Evolutionary conservation across 2,329 filamentous ascomycete genomes (phyloP), one percentile per base, ranked within the genome.

Genomic region (Trichoderma oligosporum): DNA sequence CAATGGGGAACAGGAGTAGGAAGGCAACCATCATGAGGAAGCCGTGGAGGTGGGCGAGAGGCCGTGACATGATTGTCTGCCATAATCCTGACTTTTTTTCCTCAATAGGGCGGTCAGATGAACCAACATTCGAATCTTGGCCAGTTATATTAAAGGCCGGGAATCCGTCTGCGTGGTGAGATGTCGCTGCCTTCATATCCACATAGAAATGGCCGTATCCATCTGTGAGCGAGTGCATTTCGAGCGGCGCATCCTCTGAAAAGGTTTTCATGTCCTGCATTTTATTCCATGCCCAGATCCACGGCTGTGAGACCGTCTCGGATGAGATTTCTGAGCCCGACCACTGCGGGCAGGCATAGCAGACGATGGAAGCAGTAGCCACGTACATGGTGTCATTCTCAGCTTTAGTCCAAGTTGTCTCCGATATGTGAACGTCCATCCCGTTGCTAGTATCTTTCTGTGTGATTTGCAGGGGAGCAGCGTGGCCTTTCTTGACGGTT

Each of bases 241-340:
- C 44, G 1, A 63, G 55, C 31, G 56, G 42, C 12, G 45, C 52
- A 22, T 64, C 58, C 8, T 53, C 42, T 0, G 60, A 16, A 33
- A 57, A 66, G 29, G 57, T 38, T 9, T 53, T 56, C 36, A 66
- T 61, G 52, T 60, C 58, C 42, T 67, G 65, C 11, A 47, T 57
- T 16, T 47, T 25, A 31, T 67, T 66, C 63, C 62, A 65, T 5
- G 64, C 63, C 65, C 65, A 67, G 48, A 67, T 61, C 62, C 64
- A 64, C 18, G 65, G 63, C 60, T 66, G 64, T 4, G 63, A 64
- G 8, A 27, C 41, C 8, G 63, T 45, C 7, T 61, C 58, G 4
- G 59, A 56, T 0, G 63, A 61, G 18, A 66, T 56, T 16, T 55
- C 35, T 2, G 60, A 49, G 3, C 60, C 63, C 2, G 51, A 53